A percentile compares a stretch with the other conserved stretches of the same genome.
Evolutionary conservation across 2,329 filamentous ascomycete genomes (phyloP).

Genomic region (Talaromyces sp.): DNA sequence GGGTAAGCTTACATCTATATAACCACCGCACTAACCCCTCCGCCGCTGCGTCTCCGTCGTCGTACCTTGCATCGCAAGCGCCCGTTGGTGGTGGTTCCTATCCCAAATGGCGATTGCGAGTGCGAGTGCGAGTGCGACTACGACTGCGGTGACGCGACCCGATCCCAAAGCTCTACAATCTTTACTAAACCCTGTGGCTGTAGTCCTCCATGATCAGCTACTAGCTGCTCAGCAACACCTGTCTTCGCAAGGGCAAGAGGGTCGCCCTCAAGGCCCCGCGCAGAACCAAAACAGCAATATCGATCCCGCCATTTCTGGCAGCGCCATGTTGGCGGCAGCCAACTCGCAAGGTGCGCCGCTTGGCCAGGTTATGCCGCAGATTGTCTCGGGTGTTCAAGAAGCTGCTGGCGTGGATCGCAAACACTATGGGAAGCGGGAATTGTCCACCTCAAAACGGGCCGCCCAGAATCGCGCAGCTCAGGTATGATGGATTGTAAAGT

Average conservation of each 20-base stretch:
- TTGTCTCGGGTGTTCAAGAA: slow-evolving; percentile 24
- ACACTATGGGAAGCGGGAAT: slow-evolving; percentile 70
- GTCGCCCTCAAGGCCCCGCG: slow-evolving; percentile 33
- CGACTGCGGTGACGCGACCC: background rate
- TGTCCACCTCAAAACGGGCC: slow-evolving; percentile 92
- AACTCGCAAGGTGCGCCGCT: slow-evolving; percentile 15
- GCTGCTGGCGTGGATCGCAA: slow-evolving; percentile 55
- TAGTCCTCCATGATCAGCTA: slow-evolving; percentile 60
- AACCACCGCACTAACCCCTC: background rate
- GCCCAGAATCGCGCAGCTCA: slow-evolving; percentile 96
- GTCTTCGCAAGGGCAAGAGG: slow-evolving; percentile 40
- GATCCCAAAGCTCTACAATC: background rate
- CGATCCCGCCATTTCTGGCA: slow-evolving; percentile 53
- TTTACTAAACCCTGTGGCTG: background rate
- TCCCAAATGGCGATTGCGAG: background rate
- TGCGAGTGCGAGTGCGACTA: background rate
- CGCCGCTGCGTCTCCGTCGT: background rate
- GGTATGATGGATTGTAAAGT: slow-evolving; percentile 47
- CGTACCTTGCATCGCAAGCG: background rate
- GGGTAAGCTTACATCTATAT: slow-evolving; percentile 27
- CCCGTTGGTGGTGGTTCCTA: background rate
- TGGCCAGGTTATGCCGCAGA: slow-evolving; percentile 24
- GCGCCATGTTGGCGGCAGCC: slow-evolving; percentile 40
- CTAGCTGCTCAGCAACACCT: slow-evolving; percentile 45
- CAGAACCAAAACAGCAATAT: slow-evolving; percentile 53